These are phyloP conservation scores for Paramecium octaurelia DNA, from an alignment of 73 alveolate species.

Conservation along the genomic window DNA sequence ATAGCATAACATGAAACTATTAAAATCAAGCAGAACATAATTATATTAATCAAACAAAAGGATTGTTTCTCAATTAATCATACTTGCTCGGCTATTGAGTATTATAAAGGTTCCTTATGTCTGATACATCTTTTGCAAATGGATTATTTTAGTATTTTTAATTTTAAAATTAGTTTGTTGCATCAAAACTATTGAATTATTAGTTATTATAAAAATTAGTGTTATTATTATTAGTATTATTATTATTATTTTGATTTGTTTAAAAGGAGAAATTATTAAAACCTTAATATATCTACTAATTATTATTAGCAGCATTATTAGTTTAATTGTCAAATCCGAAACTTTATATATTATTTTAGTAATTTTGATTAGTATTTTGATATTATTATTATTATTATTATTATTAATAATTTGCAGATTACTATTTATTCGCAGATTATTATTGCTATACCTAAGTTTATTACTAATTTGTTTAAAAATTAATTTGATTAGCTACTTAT, in stretches of 20 bases:
- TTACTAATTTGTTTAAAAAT: background rate
- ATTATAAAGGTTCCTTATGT: background rate
- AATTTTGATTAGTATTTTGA: background rate
- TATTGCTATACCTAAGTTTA: background rate
- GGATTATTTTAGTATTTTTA: constrained; percentile 23
- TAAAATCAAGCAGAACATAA: constrained; percentile 15
- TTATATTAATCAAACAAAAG: constrained; percentile 4
- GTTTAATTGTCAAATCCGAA: background rate
- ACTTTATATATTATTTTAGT: background rate
- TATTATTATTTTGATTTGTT: background rate
- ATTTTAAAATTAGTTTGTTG: background rate
- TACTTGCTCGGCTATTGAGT: constrained; percentile 9
- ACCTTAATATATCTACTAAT: background rate
- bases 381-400: background rate
- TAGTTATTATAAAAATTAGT: background rate
- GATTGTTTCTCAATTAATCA: constrained; percentile 5
- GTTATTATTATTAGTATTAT: background rate
- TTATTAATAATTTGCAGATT: background rate
- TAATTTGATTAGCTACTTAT: background rate
- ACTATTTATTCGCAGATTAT: background rate
- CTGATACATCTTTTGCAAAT: constrained; percentile 1
- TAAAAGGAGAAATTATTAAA: background rate
- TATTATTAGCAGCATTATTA: background rate
- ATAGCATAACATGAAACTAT: background rate
- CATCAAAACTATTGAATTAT: background rate